Percentiles rank a stretch among this genome's conserved stretches.
Conservation (phyloP, 257 asterid genomes). For the Ballota nigra region DNA sequence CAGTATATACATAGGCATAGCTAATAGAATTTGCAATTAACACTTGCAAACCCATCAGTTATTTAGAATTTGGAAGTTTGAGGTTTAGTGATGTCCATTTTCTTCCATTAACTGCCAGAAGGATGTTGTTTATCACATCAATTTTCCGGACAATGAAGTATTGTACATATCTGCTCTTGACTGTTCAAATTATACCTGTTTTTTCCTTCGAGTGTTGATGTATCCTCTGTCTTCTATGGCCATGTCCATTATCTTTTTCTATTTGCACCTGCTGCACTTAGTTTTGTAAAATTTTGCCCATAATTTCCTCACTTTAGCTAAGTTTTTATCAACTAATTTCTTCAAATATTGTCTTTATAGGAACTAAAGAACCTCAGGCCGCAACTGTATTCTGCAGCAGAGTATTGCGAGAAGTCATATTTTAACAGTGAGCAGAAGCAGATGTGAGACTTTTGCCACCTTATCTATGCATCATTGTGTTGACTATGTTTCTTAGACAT, state of each 20-base stretch:
- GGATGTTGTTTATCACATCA: background rate
- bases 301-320: background rate
- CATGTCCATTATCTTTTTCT: background rate
- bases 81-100: background rate
- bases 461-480: constrained; percentile 2
- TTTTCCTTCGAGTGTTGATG: background rate
- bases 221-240: background rate
- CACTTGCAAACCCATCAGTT: background rate
- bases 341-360: constrained; percentile 37
- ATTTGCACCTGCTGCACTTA: background rate
- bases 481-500: constrained; percentile 2
- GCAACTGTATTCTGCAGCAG: constrained; percentile 94
- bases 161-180: background rate
- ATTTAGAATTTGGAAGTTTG: background rate
- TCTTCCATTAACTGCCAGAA: background rate
- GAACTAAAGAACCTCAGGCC: constrained; percentile 94
- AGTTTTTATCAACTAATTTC: constrained; percentile 11
- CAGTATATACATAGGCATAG: background rate
- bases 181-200: background rate
- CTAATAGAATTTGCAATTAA: background rate
- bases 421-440: constrained; percentile 87
- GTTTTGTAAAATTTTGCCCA: background rate
- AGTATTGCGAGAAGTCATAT: constrained; percentile 89
- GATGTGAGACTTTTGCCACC: constrained; percentile 48
- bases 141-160: background rate